Conservation (phyloP, 2,329 filamentous ascomycete species). For the Amylocarpus encephaloides region DNA sequence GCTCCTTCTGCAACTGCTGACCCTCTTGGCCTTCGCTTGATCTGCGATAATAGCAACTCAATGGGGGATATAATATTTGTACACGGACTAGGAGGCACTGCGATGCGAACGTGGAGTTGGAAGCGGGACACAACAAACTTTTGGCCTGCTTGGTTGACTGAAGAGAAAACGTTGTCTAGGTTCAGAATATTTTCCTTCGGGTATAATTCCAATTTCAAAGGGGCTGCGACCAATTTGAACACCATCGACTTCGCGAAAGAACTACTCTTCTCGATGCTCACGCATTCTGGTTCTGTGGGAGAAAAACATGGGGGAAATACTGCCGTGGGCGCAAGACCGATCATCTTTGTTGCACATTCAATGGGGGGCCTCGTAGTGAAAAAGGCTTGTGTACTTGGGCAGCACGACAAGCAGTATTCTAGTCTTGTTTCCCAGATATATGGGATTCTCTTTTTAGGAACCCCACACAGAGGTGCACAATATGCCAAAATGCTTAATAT, state of each 20-base stretch:
- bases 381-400: conserved; percentile 31
- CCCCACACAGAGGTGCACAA: conserved; percentile 33
- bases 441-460: conserved; percentile 33
- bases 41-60: not conserved
- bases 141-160: not conserved
- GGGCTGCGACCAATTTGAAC: not conserved
- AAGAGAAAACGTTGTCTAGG: not conserved
- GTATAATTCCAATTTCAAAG: not conserved
- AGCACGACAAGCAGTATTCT: conserved; percentile 18
- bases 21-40: not conserved
- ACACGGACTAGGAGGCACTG: not conserved
- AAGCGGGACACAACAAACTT: not conserved
- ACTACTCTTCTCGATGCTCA: not conserved
- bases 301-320: not conserved
- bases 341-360: conserved; percentile 34
- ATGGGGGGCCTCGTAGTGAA: conserved; percentile 37
- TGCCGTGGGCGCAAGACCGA: not conserved
- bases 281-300: not conserved
- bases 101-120: not conserved
- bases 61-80: not conserved
- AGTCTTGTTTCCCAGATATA: conserved; percentile 23
- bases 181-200: not conserved
- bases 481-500: conserved; percentile 27
- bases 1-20: not conserved
- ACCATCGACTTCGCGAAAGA: not conserved